A percentile compares a stretch with the other conserved stretches of the same genome.
These are phyloP conservation scores for Galerina sulciceps DNA, from an alignment of 768 basidiomycete species.

Conservation along the genomic window DNA sequence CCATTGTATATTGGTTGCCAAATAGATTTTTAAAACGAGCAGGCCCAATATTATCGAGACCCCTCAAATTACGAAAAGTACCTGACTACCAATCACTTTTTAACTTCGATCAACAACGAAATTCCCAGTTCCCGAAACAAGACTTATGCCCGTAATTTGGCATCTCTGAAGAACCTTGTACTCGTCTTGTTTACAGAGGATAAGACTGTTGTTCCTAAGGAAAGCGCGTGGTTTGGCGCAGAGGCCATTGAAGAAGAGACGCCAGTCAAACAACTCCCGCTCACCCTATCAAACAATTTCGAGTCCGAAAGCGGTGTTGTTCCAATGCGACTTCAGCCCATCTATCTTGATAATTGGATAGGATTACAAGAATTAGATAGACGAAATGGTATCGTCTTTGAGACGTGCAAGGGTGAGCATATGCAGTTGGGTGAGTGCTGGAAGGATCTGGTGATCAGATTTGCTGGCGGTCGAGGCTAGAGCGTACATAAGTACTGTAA, in stretches of 20 bases:
- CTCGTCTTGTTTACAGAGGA: conserved; percentile 78
- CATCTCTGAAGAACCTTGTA: conserved; percentile 66
- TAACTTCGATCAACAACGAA: conserved; percentile 84
- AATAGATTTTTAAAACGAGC: not conserved
- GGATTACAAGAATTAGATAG: conserved; percentile 76
- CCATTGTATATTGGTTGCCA: not conserved
- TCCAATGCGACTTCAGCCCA: conserved; percentile 72
- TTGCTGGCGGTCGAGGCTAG: conserved; percentile 12
- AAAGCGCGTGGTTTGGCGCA: conserved; percentile 86
- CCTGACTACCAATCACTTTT: conserved; percentile 63
- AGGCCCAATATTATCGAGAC: conserved; percentile 92
- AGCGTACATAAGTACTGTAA: not conserved
- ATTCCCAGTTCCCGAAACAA: conserved; percentile 51
- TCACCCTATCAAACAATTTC: not conserved
- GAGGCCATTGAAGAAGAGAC: conserved; percentile 46
- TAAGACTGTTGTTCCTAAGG: conserved; percentile 81
- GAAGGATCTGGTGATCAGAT: conserved; percentile 48
- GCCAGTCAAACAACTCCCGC: not conserved
- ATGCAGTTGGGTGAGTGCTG: conserved; percentile 75
- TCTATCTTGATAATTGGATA: conserved; percentile 84
- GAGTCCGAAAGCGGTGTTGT: conserved; percentile 40
- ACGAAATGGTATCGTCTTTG: conserved; percentile 58
- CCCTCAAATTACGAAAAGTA: conserved; percentile 62
- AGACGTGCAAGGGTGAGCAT: conserved; percentile 72
- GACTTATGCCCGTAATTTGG: conserved; percentile 65